Evolutionary conservation across 495 filamentous ascomycete species (phyloP), one percentile per base, ranked within the genome.

Genomic region (Tuber microsphaerosporum): DNA sequence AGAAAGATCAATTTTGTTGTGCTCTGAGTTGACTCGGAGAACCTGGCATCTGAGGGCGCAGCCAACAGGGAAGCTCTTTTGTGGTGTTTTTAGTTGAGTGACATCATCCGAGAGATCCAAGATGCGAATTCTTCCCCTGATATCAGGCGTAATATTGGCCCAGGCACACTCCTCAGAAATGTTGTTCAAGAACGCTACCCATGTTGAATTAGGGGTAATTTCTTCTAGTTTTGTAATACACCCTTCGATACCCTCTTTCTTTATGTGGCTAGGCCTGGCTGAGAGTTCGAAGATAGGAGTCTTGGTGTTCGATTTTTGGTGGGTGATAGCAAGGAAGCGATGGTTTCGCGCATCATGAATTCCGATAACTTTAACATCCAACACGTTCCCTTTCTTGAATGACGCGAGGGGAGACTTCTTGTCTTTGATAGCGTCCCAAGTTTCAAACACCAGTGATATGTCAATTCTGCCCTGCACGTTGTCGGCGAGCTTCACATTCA

Each of bases 401-500:
- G 85, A 85, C 74, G 87, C 86, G 61, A 97, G 84, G 2, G 95
- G 95, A 70, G 88, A 85, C 83, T 94, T 97, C 51, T 88, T 89
- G 75, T 97, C 90, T 73, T 89, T 87, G 81, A 99, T 93, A 45
- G 93, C 90, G 44, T 95, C 92, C 90, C 91, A 97, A 3, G 86
- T 86, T 82, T 97, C 92, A 81, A 94, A 99, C 46, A 94, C 81
- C 80, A 97, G 93, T 17, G 94, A 95, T 0, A 94, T 88, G 81
- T 97, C 93, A 70, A 99, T 90, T 34, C 95, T 92, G 34, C 94
- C 95, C 83, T 94, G 92, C 48, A 97, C 86, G 80, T 93, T 94
- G 81, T 97, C 93, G 65, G 93, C 93, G 74, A 98, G 87, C 75
- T 91, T 89, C 31, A 98, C 93, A 79, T 97, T 97, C 72, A 99